Conservation (phyloP, 306 rosid species). For the Canavalia ensiformis region DNA sequence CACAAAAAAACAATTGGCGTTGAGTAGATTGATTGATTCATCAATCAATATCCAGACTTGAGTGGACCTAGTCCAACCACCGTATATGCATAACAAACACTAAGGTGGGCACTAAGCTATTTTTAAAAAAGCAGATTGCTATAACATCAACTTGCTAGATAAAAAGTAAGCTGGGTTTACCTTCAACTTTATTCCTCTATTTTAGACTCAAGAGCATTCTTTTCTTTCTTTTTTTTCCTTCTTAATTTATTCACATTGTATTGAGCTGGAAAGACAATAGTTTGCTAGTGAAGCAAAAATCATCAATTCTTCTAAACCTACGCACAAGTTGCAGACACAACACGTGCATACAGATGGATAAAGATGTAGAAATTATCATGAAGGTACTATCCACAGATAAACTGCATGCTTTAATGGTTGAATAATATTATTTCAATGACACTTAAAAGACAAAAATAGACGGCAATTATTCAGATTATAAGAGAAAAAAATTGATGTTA, state of each 20-base stretch:
- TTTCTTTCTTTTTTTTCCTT: neutral
- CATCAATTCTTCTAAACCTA: conserved; percentile 35
- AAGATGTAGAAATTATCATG: conserved; percentile 10
- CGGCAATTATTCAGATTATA: neutral
- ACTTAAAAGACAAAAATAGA: neutral
- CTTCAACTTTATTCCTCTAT: conserved; percentile 14
- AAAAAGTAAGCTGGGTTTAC: neutral
- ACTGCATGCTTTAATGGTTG: conserved; percentile 1
- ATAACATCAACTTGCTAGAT: conserved; percentile 15
- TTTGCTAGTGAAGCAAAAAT: conserved; percentile 49
- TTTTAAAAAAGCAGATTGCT: conserved; percentile 11
- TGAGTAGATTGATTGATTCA: conserved; percentile 42
- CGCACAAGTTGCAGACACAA: conserved; percentile 36
- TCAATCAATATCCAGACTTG: conserved; percentile 35
- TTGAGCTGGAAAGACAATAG: conserved; percentile 54
- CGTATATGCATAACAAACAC: conserved; percentile 31
- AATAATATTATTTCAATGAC: conserved; percentile 5
- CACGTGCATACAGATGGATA: conserved; percentile 51
- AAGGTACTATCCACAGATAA: conserved; percentile 10
- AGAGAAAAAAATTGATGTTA: neutral
- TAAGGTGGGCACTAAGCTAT: conserved; percentile 33
- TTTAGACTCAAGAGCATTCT: neutral
- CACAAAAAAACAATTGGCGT: conserved; percentile 36
- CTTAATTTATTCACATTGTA: conserved; percentile 17
- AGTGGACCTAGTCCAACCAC: conserved; percentile 44